Percentiles rank a stretch among this genome's conserved stretches.
Conservation (phyloP, 2,329 filamentous ascomycete species). For the Curvularia lunata region DNA sequence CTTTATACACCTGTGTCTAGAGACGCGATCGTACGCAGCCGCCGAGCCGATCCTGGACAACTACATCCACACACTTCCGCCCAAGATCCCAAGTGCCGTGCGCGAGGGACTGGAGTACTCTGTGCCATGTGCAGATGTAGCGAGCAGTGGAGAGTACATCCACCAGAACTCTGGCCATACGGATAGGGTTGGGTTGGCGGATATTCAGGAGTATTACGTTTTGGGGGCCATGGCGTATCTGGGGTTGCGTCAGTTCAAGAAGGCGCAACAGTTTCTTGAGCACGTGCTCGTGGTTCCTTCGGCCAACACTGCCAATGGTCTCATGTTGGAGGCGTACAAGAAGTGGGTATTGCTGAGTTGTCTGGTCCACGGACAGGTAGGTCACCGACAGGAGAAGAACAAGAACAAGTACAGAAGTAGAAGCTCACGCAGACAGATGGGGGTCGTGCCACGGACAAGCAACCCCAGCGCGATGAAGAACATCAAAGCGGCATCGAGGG, state of each 20-base stretch:
- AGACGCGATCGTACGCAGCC: constrained; percentile 60
- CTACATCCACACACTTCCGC: constrained; percentile 70
- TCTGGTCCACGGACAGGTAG: constrained; percentile 69
- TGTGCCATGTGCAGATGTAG: constrained; percentile 50
- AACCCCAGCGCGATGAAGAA: constrained; percentile 60
- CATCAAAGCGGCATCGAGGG: constrained; percentile 66
- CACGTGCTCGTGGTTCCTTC: constrained; percentile 67
- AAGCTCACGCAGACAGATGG: constrained; percentile 48
- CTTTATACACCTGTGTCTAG: constrained; percentile 64
- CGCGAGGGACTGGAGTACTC: constrained; percentile 49
- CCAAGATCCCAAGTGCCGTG: constrained; percentile 36
- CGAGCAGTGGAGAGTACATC: constrained; percentile 63
- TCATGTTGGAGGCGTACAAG: constrained; percentile 90
- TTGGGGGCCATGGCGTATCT: constrained; percentile 58
- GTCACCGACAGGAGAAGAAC: constrained; percentile 18
- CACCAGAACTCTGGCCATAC: constrained; percentile 65
- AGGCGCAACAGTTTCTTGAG: constrained; percentile 57
- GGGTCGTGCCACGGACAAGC: constrained; percentile 63
- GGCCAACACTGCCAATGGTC: constrained; percentile 68
- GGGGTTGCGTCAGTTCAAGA: constrained; percentile 50
- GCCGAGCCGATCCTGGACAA: constrained; percentile 69
- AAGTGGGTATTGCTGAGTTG: constrained; percentile 84
- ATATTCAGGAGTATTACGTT: constrained; percentile 63
- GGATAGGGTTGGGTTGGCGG: constrained; percentile 57
- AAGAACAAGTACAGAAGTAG: background rate